These are phyloP conservation scores for Hapsidospora chrysogenum DNA, from an alignment of 495 filamentous ascomycete species.

Conservation along the genomic window DNA sequence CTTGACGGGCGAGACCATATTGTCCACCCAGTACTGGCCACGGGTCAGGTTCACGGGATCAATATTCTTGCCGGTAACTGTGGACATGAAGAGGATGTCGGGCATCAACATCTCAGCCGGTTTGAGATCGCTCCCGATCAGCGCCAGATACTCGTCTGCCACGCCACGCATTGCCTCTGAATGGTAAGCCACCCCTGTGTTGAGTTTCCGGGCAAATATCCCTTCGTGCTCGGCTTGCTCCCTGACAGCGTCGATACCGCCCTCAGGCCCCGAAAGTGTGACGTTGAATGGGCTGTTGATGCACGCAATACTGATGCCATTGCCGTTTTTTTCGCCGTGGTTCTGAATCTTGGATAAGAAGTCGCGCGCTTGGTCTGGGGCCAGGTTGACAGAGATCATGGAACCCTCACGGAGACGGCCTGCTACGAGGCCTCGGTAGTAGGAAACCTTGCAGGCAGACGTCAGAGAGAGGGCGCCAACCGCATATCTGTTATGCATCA, in stretches of 20 bases:
- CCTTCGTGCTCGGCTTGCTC: constrained; percentile 11
- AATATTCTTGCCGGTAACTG: constrained; percentile 13
- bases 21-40: constrained; percentile 24
- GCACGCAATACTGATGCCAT: constrained; percentile 23
- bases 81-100: constrained; percentile 18
- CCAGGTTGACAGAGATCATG: constrained; percentile 27
- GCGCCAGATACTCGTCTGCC: constrained; percentile 16
- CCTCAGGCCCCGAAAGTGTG: constrained; percentile 24
- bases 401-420: constrained; percentile 14
- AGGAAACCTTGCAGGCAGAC: constrained; percentile 27
- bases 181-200: constrained; percentile 25
- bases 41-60: constrained; percentile 6
- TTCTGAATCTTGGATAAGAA: too few species aligned
- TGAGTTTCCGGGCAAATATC: constrained; percentile 28
- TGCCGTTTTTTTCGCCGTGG: too few species aligned
- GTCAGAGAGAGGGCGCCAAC: constrained; percentile 21
- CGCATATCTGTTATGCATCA: constrained; percentile 16
- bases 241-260: constrained; percentile 16
- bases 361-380: constrained; percentile 9
- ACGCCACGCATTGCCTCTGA: constrained; percentile 20
- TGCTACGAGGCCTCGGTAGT: constrained; percentile 17
- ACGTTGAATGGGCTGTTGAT: constrained; percentile 28
- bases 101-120: too few species aligned
- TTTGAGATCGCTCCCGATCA: constrained; percentile 5
- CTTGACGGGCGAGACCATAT: constrained; percentile 27